Evolutionary conservation across 2,329 filamentous ascomycete species (phyloP), one percentile per base, ranked within the genome.

Genomic region (Talaromyces rugulosus): DNA sequence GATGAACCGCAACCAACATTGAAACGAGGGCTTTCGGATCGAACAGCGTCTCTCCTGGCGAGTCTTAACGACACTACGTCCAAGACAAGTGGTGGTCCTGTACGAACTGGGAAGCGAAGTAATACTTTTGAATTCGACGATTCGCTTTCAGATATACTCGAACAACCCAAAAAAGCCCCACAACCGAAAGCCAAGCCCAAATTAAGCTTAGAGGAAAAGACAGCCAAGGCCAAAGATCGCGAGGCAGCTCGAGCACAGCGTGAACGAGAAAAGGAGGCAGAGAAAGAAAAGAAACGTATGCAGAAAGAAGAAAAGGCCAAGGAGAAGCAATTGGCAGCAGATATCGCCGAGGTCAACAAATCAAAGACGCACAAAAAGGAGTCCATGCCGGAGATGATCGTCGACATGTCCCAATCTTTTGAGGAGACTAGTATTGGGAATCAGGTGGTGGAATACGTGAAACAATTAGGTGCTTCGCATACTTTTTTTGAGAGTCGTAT

Each of bases 331-430:
- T 79, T 80, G 3, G 85, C 85, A 11, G 84, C 85, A 6, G 88
- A 90, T 7, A 76, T 93, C 27, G 85, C 86, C 3, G 87, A 90
- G 65, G 89, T 87, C 50, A 94, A 94, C 75, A 91, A 89, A 69
- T 76, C 88, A 9, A 86, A 86, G 58, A 86, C 85, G 0, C 87
- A 92, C 75, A 92, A 91, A 76, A 91, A 90, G 67, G 78, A 87
- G 0, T 89, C 89, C 0, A 85, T 87, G 0, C 83, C 83, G 0
- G 90, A 95, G 72, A 94, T 95, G 90, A 87, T 94, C 57, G 81
- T 92, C 1, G 85, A 91, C 67, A 77, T 94, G 28, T 84, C 90
- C 0, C 74, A 76, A 0, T 82, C 81, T 1, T 75, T 94, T 1
- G 75, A 82, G 27, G 74, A 71, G 9, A 72, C 80, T 0, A 76